A percentile compares a stretch with the other conserved stretches of the same genome.
Evolutionary conservation across 2,329 filamentous ascomycete genomes (phyloP).

Genomic region (Sporothrix mexicana): DNA sequence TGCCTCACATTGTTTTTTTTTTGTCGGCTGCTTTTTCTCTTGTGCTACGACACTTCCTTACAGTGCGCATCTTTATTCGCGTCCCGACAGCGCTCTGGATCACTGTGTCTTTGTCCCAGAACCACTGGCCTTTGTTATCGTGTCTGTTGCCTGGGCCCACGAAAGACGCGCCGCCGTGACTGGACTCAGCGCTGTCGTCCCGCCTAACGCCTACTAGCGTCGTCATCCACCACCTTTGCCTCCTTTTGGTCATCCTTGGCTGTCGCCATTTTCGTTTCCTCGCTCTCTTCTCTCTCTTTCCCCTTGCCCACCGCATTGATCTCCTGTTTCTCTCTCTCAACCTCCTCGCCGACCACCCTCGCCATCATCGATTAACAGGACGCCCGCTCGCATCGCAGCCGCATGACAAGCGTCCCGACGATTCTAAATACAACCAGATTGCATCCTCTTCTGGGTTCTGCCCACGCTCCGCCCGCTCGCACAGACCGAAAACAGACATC

Average conservation of each 20-base stretch:
- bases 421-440: conserved; percentile 19
- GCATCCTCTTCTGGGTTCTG: not conserved
- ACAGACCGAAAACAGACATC: conserved; percentile 20
- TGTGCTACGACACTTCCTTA: not conserved
- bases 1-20: not conserved
- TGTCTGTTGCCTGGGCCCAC: conserved; percentile 28
- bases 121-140: conserved; percentile 15
- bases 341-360: not conserved
- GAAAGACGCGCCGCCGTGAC: conserved; percentile 23
- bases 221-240: conserved; percentile 34
- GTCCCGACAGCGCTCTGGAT: conserved; percentile 1
- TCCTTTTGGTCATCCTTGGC: conserved; percentile 26
- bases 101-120: conserved; percentile 15
- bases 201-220: conserved; percentile 32
- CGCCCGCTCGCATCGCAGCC: not conserved
- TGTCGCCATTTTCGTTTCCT: conserved; percentile 23
- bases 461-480: conserved; percentile 22
- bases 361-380: not conserved
- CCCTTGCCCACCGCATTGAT: not conserved
- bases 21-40: not conserved
- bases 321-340: not conserved
- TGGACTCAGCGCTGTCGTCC: conserved; percentile 22
- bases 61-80: not conserved
- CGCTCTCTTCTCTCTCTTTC: conserved; percentile 16
- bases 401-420: conserved; percentile 1